These are phyloP conservation scores for Trypanosoma conorhini DNA, from an alignment of 208 protist species.

Conservation along the genomic window DNA sequence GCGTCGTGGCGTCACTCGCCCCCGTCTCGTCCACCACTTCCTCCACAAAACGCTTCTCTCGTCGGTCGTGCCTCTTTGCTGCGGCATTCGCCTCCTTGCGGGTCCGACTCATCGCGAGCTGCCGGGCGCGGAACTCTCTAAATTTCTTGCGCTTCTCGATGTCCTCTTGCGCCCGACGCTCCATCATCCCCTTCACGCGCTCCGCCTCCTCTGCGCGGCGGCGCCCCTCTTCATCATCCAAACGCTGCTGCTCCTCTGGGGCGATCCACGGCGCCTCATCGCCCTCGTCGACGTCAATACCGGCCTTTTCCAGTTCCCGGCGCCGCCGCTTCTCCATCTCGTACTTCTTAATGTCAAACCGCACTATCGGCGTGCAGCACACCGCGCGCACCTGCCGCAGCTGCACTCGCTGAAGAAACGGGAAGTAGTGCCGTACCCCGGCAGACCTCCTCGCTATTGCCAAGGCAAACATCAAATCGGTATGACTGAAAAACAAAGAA, in stretches of 20 bases:
- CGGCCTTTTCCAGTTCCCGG: conserved; percentile 73
- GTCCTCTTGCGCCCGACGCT: conserved; percentile 64
- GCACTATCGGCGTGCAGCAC: conserved; percentile 28
- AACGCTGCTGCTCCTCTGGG: conserved; percentile 71
- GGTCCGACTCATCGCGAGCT: conserved; percentile 72
- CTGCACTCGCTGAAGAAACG: not conserved
- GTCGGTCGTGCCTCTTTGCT: conserved; percentile 40
- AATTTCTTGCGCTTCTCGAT: conserved; percentile 68
- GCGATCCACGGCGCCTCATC: conserved; percentile 66
- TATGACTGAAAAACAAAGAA: not conserved
- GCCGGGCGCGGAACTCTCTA: conserved; percentile 69
- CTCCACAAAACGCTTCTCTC: conserved; percentile 24
- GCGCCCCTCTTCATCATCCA: conserved; percentile 61
- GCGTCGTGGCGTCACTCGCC: conserved; percentile 7
- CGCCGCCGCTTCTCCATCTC: conserved; percentile 74
- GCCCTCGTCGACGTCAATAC: conserved; percentile 47
- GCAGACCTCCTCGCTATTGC: not conserved
- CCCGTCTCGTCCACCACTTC: conserved; percentile 13
- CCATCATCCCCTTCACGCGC: conserved; percentile 50
- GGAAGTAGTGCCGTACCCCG: not conserved
- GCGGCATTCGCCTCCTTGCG: conserved; percentile 59
- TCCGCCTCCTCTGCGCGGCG: conserved; percentile 54
- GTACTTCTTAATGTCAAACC: conserved; percentile 76
- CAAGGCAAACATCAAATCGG: not conserved
- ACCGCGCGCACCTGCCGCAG: conserved; percentile 9